phyloP scores from a whole-genome alignment of 2,329 filamentous ascomycete genomes.

The Colletotrichum sp. region DNA sequence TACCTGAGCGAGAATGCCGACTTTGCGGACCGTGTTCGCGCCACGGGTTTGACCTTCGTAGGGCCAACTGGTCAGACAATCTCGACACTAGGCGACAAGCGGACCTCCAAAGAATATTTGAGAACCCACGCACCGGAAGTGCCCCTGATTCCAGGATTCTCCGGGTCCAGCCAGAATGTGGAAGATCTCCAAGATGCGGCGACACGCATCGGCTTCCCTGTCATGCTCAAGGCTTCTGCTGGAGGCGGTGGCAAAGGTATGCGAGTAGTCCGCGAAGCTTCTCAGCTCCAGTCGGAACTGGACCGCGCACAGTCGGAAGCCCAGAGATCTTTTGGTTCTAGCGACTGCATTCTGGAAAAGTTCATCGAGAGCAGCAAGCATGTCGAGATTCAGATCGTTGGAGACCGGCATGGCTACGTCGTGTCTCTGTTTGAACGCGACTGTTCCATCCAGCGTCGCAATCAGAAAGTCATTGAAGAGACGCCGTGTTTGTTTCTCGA shows the following conservation, averaged over 20 bases:
- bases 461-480: constrained; percentile 51
- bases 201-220: not conserved
- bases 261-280: not conserved
- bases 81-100: not conserved
- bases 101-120: not conserved
- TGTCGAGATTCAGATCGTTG: constrained; percentile 50
- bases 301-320: not conserved
- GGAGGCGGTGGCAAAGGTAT: not conserved
- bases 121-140: not conserved
- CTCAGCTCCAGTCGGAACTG: not conserved
- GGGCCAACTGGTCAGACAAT: not conserved
- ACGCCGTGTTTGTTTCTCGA: constrained; percentile 27
- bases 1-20: not conserved
- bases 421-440: constrained; percentile 46
- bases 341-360: constrained; percentile 56
- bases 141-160: not conserved
- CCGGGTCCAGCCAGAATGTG: not conserved
- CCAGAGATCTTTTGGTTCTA: not conserved
- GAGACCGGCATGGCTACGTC: constrained; percentile 40
- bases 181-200: not conserved
- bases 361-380: constrained; percentile 59
- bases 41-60: not conserved
- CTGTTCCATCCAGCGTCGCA: constrained; percentile 48
- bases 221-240: not conserved
- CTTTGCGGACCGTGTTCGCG: not conserved